Conservation (phyloP, 768 basidiomycete species). For the Lactarius sp. region DNA sequence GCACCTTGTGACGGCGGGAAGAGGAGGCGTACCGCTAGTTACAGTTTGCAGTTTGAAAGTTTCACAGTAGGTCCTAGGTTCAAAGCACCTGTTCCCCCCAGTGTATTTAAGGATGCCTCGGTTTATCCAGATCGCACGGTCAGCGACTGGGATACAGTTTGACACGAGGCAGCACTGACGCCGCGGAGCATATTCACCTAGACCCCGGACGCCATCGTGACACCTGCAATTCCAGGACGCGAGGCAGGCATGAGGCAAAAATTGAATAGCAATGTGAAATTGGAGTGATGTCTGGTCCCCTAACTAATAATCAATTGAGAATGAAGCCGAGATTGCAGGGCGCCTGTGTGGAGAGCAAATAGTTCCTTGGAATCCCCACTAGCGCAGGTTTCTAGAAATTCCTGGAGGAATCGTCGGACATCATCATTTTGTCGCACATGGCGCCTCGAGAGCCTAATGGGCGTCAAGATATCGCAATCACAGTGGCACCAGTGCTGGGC, state of each 20-base stretch:
- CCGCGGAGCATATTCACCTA: neutral
- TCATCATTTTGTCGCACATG: too few species aligned
- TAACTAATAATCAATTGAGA: neutral
- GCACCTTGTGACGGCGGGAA: neutral
- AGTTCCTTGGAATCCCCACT: neutral
- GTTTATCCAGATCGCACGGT: too few species aligned
- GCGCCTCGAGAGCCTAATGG: neutral
- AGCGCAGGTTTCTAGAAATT: neutral
- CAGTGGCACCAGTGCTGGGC: neutral
- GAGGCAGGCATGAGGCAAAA: neutral
- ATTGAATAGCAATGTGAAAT: neutral
- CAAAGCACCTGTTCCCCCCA: neutral
- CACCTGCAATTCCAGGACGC: neutral
- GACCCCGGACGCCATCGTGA: neutral
- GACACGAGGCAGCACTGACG: too few species aligned
- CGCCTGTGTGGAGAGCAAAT: neutral
- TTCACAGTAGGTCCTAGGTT: neutral
- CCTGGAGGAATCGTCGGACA: too few species aligned
- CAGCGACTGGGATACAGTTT: too few species aligned
- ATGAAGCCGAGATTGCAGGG: neutral
- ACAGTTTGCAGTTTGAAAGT: neutral
- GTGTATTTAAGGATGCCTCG: too few species aligned
- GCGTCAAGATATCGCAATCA: constrained; percentile 1
- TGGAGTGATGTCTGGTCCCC: neutral
- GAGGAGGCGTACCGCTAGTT: neutral